Evolutionary conservation across 2,329 filamentous ascomycete species (phyloP), one percentile per base, ranked within the genome.

Genomic region (Periglandula ipomoeae): DNA sequence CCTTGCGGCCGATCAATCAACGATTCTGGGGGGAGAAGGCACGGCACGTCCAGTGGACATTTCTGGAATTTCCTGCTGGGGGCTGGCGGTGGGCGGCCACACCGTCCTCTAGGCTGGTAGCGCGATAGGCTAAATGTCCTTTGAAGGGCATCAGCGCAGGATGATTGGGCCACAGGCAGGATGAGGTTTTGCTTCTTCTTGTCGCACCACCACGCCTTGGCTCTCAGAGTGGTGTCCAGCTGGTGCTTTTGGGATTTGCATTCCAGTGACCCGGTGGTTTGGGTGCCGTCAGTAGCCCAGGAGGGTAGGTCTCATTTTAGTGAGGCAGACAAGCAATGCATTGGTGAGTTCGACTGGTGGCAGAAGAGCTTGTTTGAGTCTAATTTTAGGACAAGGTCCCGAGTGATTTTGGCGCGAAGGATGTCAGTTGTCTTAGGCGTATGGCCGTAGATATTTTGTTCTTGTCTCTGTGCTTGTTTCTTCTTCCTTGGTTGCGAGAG

Each of bases 231-330:
- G 6, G n/a, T 38, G 19, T 17, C 19, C 19, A 38, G 35, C 15
- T 17, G 35, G 15, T 13, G 9, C 27, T 32, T 9, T 11, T 32
- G 27, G 27, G 27, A 8, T 27, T 27, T 27, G 26, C 26, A 44
- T 44, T 44, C 24, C 41, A 32, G 41, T 39, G 37, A 27, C 41
- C 41, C 41, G 41, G 17, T n/a, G 41, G 24, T 44, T n/a, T 17
- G 23, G n/a, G n/a, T n/a, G n/a, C n/a, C n/a, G n/a, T 19, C 34
- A 27, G 30, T 37, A 27, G 30, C 30, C 23, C 32, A 15, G 26
- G 5, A 1, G 19, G 8, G n/a, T 20, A 27, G 11, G 23, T 43
- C 8, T 43, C n/a, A 9, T 5, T 4, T 15, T 4, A 26, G 20
- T n/a, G 40, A 32, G 15, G 15, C n/a, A 32, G 27, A 3, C 27